Conservation (phyloP, 225 moss, liverwort and hornwort species). For the Straminergon stramineum region DNA sequence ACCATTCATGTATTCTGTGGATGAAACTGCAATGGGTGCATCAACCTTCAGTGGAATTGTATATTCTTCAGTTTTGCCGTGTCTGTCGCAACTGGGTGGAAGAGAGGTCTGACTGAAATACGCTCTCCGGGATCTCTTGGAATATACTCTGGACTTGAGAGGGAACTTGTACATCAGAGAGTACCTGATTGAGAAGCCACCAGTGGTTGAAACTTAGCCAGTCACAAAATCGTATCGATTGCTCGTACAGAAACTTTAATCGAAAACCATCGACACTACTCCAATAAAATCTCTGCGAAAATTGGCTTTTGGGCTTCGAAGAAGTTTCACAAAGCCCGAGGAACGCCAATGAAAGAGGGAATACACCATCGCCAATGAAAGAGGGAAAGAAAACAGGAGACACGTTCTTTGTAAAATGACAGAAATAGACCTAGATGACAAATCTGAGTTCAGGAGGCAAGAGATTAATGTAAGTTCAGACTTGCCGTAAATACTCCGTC, state of each 20-base stretch:
- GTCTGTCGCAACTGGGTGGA: conserved; percentile 56
- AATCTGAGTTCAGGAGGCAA: neutral
- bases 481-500: conserved; percentile 47
- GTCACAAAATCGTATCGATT: neutral
- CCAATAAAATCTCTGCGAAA: neutral
- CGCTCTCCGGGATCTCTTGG: conserved; percentile 35
- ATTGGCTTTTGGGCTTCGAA: neutral
- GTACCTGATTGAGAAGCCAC: conserved; percentile 29
- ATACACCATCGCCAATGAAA: neutral
- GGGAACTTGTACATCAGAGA: conserved; percentile 52
- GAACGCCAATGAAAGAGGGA: neutral
- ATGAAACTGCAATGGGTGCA: neutral
- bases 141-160: conserved; percentile 49
- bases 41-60: neutral
- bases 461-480: neutral
- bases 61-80: neutral
- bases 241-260: neutral
- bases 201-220: neutral
- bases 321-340: neutral
- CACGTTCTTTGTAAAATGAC: neutral
- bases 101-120: conserved; percentile 65
- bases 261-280: neutral
- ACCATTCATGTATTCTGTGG: neutral
- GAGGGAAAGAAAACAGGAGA: neutral
- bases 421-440: neutral